Conservation (phyloP, 1,284 basidiomycete genomes). For the Apiotrichum gamsii region DNA sequence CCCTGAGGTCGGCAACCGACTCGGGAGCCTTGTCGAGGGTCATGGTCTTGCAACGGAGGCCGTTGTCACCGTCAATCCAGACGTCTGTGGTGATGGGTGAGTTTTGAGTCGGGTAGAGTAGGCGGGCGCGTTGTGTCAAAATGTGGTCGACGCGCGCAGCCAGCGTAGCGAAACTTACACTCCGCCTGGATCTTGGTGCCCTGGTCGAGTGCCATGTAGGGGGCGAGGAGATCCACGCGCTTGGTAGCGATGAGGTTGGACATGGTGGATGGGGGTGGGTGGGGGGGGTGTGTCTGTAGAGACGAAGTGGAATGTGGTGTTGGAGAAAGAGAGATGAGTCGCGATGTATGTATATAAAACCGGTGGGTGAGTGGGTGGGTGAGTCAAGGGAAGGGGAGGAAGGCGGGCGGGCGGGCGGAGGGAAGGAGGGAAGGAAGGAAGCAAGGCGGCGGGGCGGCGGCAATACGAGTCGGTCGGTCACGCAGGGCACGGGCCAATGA, state of each 20-base stretch:
- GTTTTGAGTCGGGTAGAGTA: no score
- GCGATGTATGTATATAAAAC: not conserved
- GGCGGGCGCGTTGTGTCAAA: no score
- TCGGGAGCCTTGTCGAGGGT: conserved; percentile 41
- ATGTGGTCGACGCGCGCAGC: no score
- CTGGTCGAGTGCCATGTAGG: conserved; percentile 77
- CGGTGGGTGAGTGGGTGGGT: not conserved
- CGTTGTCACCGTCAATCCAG: conserved; percentile 90
- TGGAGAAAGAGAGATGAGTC: not conserved
- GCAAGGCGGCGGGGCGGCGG: not conserved
- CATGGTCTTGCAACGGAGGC: conserved; percentile 90
- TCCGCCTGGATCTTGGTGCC: conserved; percentile 86
- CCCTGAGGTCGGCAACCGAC: conserved; percentile 53
- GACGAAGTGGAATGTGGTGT: no score
- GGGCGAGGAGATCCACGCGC: conserved; percentile 75
- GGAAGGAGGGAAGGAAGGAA: not conserved
- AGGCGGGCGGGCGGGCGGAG: not conserved
- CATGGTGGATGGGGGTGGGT: conserved; percentile 27
- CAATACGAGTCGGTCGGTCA: not conserved
- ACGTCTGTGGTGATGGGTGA: conserved; percentile 63
- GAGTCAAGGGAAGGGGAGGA: not conserved
- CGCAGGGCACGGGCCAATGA: not conserved
- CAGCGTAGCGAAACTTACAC: conserved; percentile 69
- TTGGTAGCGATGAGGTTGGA: conserved; percentile 52
- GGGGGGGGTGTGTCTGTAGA: not conserved